Base-by-base conservation (phyloP, 305 asterid genomes). In the Solanum hybrid region DNA sequence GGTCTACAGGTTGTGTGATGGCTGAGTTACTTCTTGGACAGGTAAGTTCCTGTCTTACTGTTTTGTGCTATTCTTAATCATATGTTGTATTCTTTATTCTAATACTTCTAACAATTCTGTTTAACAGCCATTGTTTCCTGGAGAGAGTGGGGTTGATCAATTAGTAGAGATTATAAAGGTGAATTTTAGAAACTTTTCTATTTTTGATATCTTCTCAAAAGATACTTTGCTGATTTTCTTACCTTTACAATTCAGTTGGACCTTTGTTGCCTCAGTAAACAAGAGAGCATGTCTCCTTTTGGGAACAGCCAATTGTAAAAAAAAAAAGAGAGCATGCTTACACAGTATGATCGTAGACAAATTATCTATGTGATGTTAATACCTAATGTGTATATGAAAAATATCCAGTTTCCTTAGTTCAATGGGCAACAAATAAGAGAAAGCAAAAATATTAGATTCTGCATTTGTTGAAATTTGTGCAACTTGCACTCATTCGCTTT, bases 101-200 rank as follows among this genome's bases (percentile, higher is more conserved):
- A 85, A 91, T 72, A 27, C 89, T 42, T 91, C 71, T 91, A 86
- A 90, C 77, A 86, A 80, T 92, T 51, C 90, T 93, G 35, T 88
- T 88, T 78, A 84, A 76, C 97, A 97, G 99, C 99, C 99, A 89
- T 92, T 97, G 90, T 97, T 97, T 93, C 99, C 99, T 31, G 99
- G 99, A 90, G 99, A 97, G 93, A 97, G 98, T 92, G 99, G 98
- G 92, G 99, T 97, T 24, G 98, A 97, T 92, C 99, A 97, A 91
- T 95, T 97, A 90, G 99, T 96, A 90, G 99, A 97, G 91, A 94
- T 97, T 91, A 97, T 97, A 87, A 97, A 96, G 99, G 99, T 97
- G 88, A 88, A 88, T 69, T 85, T 87, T 88, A 7, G 32, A 80
- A 86, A 88, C n/a, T 69, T 80, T 36, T 69, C 17, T 42, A 19